Evolutionary conservation across 202 grass and related monocot species (phyloP).

Genomic region (Eragrostis tef): DNA sequence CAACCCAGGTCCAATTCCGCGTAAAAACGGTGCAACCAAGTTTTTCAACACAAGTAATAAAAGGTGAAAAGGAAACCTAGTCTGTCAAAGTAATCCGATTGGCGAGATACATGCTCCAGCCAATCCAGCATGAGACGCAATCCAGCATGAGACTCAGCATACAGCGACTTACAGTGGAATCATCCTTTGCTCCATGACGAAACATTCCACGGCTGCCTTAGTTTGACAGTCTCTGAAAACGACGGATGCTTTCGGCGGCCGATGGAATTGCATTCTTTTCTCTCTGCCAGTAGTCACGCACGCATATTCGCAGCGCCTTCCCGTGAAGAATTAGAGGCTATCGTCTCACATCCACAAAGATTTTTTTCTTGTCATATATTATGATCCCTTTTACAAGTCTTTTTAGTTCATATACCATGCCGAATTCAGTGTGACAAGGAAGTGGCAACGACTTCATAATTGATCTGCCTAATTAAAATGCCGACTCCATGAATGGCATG

Average conservation of each 20-base stretch:
- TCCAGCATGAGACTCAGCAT: neutral
- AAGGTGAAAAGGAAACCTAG: neutral
- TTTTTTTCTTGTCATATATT: neutral
- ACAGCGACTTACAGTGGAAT: constrained; percentile 20
- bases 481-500: constrained; percentile 1
- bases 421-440: constrained; percentile 40
- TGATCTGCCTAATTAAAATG: neutral
- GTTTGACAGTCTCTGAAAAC: constrained; percentile 43
- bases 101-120: neutral
- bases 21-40: neutral
- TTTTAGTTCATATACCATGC: neutral
- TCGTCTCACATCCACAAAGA: neutral
- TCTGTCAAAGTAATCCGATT: neutral
- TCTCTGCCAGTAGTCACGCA: neutral
- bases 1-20: neutral
- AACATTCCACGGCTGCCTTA: constrained; percentile 46
- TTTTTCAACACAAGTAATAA: neutral
- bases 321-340: neutral
- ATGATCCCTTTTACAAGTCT: neutral
- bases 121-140: neutral
- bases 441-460: neutral
- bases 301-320: constrained; percentile 21
- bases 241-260: neutral
- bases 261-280: constrained; percentile 25
- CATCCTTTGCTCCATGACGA: constrained; percentile 21